Percentiles rank a stretch among this genome's conserved stretches.
Evolutionary conservation across 2,329 filamentous ascomycete genomes (phyloP).

Genomic region (Graphium sp.): DNA sequence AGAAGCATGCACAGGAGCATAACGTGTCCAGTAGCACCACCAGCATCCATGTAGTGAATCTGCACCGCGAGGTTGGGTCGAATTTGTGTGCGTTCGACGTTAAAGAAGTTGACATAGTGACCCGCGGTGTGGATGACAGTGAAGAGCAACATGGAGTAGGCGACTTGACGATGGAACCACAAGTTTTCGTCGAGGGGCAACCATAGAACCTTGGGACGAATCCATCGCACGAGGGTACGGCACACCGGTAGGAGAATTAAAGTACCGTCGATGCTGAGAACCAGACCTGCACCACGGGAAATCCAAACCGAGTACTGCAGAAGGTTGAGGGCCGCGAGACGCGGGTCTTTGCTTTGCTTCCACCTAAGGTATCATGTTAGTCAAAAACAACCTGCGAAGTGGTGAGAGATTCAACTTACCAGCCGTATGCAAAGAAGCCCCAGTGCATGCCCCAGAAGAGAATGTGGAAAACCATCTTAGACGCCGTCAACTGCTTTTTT

Average conservation of each 20-base stretch:
- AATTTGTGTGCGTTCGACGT: constrained; percentile 75
- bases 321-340: constrained; percentile 62
- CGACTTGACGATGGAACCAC: constrained; percentile 93
- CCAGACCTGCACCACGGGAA: constrained; percentile 81
- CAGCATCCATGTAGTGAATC: constrained; percentile 80
- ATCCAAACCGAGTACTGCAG: constrained; percentile 88
- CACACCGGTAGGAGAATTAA: constrained; percentile 92
- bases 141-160: constrained; percentile 77
- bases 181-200: constrained; percentile 90
- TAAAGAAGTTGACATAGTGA: constrained; percentile 98
- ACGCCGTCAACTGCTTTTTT: constrained; percentile 48
- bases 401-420: constrained; percentile 35
- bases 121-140: constrained; percentile 58
- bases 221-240: constrained; percentile 66
- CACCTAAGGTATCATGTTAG: constrained; percentile 39
- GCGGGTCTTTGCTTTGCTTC: constrained; percentile 53
- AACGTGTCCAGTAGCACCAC: constrained; percentile 86
- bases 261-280: constrained; percentile 68
- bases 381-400: not conserved
- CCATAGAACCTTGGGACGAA: constrained; percentile 77
- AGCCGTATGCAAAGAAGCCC: constrained; percentile 65
- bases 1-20: constrained; percentile 98
- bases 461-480: constrained; percentile 64
- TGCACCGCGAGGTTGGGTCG: constrained; percentile 66
- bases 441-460: constrained; percentile 69